Conservation (phyloP, 2,329 filamentous ascomycete species). For the Lecanicillium sp. region DNA sequence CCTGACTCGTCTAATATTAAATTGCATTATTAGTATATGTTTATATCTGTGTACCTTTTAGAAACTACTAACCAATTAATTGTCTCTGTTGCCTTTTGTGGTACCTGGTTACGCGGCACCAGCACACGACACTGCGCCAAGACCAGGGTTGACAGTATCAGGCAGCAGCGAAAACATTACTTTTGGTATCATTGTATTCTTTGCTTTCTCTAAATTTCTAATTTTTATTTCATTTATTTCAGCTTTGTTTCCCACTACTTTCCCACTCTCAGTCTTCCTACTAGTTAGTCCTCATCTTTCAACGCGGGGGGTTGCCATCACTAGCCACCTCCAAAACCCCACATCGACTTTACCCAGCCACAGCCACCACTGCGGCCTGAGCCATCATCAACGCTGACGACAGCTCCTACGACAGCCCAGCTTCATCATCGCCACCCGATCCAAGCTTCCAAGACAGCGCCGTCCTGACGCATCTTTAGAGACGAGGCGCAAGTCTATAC, state of each 20-base stretch:
- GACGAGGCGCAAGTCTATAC: background rate
- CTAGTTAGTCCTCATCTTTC: too few species aligned
- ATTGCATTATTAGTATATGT: too few species aligned
- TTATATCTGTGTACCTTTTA: too few species aligned
- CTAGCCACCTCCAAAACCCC: background rate
- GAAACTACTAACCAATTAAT: background rate
- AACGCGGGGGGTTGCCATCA: too few species aligned
- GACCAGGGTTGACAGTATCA: too few species aligned
- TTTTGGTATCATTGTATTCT: too few species aligned
- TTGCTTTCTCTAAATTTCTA: too few species aligned
- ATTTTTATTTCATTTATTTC: too few species aligned
- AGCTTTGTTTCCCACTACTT: too few species aligned
- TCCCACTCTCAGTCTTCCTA: too few species aligned
- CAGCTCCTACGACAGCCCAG: slow-evolving; percentile 13
- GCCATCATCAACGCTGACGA: slow-evolving; percentile 15
- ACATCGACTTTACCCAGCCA: slow-evolving; percentile 14
- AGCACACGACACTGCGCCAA: background rate
- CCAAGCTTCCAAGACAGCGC: background rate
- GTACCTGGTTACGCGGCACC: background rate
- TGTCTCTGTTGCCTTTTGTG: background rate
- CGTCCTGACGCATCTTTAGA: background rate
- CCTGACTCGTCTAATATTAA: too few species aligned
- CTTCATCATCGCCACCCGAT: slow-evolving; percentile 5
- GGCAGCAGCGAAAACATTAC: too few species aligned
- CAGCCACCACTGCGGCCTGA: slow-evolving; percentile 12